Percentiles rank a stretch among this genome's conserved stretches.
Conservation (phyloP, 768 basidiomycete genomes). For the Austroboletus eburneus region DNA sequence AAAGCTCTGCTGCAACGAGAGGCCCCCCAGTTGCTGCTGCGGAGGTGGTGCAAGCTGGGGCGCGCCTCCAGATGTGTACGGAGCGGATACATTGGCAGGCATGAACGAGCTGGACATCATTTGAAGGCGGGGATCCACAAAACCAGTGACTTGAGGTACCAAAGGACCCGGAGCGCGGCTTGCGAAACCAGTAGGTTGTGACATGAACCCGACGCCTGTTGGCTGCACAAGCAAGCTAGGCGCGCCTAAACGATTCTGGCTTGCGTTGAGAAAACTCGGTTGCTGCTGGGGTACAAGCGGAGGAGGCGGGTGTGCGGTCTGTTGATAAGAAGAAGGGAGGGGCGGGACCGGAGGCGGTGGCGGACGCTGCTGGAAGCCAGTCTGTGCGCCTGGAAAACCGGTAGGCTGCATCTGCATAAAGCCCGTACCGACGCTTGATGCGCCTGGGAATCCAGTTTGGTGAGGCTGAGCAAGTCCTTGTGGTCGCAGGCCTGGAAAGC, state of each 20-base stretch:
- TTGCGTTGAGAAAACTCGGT: slow-evolving; percentile 51
- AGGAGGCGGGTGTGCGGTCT: slow-evolving; percentile 38
- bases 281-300: slow-evolving; percentile 33
- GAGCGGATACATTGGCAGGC: slow-evolving; percentile 64
- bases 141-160: slow-evolving; percentile 74
- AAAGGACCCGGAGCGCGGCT: slow-evolving; percentile 44
- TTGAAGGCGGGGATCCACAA: slow-evolving; percentile 74
- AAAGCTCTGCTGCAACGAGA: slow-evolving; percentile 77
- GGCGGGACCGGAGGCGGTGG: slow-evolving; percentile 60
- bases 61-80: slow-evolving; percentile 53
- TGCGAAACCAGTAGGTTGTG: slow-evolving; percentile 44
- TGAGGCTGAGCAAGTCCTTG: slow-evolving; percentile 43
- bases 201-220: slow-evolving; percentile 22
- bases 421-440: slow-evolving; percentile 24
- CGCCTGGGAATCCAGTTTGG: slow-evolving; percentile 42
- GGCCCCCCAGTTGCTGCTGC: slow-evolving; percentile 50
- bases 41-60: slow-evolving; percentile 59
- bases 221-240: slow-evolving; percentile 18
- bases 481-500: slow-evolving; percentile 36
- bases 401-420: slow-evolving; percentile 53
- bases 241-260: slow-evolving; percentile 41
- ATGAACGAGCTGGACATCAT: slow-evolving; percentile 94
- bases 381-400: slow-evolving; percentile 34
- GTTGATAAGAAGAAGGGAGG: slow-evolving; percentile 59
- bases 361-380: slow-evolving; percentile 33